A percentile compares a stretch with the other conserved stretches of the same genome.
These are phyloP conservation scores for Lizanozyma gosingica DNA, from an alignment of 1,139 yeast species.

Conservation along the genomic window DNA sequence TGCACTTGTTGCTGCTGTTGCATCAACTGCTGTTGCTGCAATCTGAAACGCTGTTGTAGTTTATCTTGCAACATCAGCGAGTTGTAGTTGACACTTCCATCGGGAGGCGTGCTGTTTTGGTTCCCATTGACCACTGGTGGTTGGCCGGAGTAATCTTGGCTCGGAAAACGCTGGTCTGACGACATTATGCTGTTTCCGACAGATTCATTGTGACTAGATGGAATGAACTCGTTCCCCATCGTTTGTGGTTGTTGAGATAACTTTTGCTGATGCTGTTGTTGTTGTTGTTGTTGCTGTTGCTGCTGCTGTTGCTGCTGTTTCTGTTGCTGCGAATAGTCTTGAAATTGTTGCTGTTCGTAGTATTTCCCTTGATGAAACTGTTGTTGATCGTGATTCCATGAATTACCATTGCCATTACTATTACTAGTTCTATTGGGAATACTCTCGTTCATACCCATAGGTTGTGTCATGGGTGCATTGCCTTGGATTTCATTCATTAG, in stretches of 20 bases:
- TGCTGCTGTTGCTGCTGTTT: neutral
- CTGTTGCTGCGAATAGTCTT: constrained; percentile 1
- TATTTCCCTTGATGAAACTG: neutral
- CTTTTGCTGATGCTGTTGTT: neutral
- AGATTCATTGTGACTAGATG: neutral
- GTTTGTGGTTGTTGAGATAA: constrained; percentile 1
- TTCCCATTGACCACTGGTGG: neutral
- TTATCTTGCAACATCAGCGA: constrained; percentile 1
- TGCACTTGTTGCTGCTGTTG: neutral
- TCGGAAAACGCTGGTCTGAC: neutral
- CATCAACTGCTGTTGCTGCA: constrained; percentile 4
- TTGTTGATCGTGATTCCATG: neutral
- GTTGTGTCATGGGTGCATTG: neutral
- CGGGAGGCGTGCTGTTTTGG: neutral
- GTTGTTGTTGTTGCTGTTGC: neutral
- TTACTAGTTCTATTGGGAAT: too few species aligned
- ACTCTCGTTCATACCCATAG: neutral
- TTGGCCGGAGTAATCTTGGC: neutral
- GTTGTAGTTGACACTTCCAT: neutral
- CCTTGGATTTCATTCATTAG: neutral
- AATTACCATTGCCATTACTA: neutral
- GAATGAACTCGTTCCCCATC: neutral
- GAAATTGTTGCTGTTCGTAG: constrained; percentile 1
- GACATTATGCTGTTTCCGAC: too few species aligned
- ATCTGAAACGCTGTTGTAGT: constrained; percentile 2